Evolutionary conservation across 768 basidiomycete genomes (phyloP).

Genomic region (Rhodosporidiobolus odoratus): DNA sequence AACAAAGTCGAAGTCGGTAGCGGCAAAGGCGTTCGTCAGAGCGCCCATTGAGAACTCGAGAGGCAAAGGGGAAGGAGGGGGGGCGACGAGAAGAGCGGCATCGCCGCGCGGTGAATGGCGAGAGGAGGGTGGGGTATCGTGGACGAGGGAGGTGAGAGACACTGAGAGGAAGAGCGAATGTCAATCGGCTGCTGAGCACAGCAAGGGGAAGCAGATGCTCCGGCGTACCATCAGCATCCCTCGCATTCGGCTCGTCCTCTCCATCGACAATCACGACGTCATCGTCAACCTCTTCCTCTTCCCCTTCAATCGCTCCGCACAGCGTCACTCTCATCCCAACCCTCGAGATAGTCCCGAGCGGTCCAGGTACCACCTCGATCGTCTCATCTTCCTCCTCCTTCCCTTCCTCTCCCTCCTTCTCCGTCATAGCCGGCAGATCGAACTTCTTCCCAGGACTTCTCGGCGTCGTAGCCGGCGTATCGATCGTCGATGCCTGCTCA

Average conservation of each 20-base stretch:
- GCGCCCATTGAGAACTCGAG: conserved; percentile 31
- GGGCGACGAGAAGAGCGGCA: not conserved
- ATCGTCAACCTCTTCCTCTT: conserved; percentile 4
- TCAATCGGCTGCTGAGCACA: not conserved
- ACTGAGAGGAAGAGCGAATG: conserved; percentile 4
- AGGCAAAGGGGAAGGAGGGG: conserved; percentile 31
- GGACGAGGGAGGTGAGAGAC: conserved; percentile 11
- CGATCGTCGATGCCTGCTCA: not conserved
- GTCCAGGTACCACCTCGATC: conserved; percentile 1
- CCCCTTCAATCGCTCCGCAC: conserved; percentile 25
- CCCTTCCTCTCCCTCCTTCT: conserved; percentile 2
- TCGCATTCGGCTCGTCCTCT: not conserved
- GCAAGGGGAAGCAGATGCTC: not conserved
- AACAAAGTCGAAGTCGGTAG: conserved; percentile 34
- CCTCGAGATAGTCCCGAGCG: conserved; percentile 19
- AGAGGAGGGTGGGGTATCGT: not conserved
- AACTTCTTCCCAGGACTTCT: conserved; percentile 27
- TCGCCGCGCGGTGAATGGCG: not conserved
- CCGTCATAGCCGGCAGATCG: conserved; percentile 2
- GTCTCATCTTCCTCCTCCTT: not conserved
- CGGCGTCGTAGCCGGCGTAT: conserved; percentile 40
- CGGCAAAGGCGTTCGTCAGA: conserved; percentile 13
- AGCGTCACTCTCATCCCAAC: conserved; percentile 36
- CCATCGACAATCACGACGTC: not conserved
- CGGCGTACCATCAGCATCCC: not conserved